Evolutionary conservation across 2,329 filamentous ascomycete genomes (phyloP).

Genomic region (Venturia asperata): DNA sequence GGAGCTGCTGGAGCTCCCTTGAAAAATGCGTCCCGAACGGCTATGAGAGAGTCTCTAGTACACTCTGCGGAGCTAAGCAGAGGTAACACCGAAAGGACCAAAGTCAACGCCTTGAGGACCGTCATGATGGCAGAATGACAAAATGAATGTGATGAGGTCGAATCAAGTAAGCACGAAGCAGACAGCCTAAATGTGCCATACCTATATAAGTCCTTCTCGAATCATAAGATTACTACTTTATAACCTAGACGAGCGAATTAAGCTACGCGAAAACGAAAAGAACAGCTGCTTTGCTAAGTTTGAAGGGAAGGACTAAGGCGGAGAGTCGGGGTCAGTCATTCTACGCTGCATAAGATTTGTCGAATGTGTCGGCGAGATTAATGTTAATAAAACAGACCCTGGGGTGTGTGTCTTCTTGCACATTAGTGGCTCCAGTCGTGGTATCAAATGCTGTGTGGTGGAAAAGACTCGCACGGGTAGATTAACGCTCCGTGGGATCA

Average conservation of each 20-base stretch:
- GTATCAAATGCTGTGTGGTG: not conserved
- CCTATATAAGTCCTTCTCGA: not conserved
- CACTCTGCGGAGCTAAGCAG: conserved; percentile 9
- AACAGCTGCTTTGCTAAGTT: not conserved
- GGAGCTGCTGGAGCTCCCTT: not conserved
- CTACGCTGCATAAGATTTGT: not conserved
- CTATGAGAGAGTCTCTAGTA: conserved; percentile 6
- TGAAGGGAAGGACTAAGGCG: not conserved
- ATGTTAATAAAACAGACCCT: conserved; percentile 4
- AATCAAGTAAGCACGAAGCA: not conserved
- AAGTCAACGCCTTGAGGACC: not conserved
- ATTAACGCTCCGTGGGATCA: not conserved
- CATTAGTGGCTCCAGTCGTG: not conserved
- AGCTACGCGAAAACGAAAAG: conserved; percentile 3
- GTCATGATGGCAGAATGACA: not conserved
- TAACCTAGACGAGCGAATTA: not conserved
- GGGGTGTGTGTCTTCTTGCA: not conserved
- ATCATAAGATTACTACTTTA: not conserved
- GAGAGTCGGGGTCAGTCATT: not conserved
- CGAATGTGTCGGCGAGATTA: not conserved
- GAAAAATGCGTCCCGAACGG: conserved; percentile 18
- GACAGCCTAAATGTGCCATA: not conserved
- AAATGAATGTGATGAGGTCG: not conserved
- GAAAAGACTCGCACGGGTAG: not conserved
- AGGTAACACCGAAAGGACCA: not conserved